phyloP scores from a whole-genome alignment of 1,284 basidiomycete genomes.

The Ustilago cynodontis region DNA sequence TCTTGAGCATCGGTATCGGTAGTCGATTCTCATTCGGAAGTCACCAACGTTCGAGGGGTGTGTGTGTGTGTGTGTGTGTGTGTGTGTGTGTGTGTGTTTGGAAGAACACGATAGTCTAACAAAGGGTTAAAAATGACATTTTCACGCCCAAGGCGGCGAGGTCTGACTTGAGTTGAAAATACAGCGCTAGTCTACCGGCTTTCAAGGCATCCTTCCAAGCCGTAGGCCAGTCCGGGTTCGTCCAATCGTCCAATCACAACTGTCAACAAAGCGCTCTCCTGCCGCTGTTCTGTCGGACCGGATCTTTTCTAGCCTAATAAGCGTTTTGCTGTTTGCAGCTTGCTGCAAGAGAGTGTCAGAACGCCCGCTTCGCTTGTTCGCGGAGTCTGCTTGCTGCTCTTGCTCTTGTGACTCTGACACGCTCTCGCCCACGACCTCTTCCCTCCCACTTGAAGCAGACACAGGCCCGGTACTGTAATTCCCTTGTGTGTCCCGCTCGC shows the following conservation, averaged over 20 bases:
- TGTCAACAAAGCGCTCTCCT: neutral
- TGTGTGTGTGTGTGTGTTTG: too few relatives aligned
- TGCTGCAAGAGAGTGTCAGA: neutral
- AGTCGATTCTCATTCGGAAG: neutral
- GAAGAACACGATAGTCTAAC: neutral
- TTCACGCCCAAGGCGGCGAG: constrained; percentile 2
- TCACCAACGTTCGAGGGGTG: too few relatives aligned
- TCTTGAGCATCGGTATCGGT: neutral
- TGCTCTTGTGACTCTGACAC: constrained; percentile 43
- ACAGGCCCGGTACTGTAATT: constrained; percentile 17
- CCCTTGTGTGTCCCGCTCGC: constrained; percentile 8
- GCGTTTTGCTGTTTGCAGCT: too few relatives aligned
- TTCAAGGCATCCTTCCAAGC: constrained; percentile 8
- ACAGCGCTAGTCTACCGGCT: constrained; percentile 18
- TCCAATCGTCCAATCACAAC: neutral
- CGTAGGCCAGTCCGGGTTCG: neutral
- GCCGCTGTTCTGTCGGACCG: constrained; percentile 3
- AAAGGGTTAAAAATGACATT: neutral
- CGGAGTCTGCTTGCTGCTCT: too few relatives aligned
- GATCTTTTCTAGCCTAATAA: neutral
- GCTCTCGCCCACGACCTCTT: neutral
- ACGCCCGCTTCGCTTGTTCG: constrained; percentile 2
- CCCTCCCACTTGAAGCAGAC: too few relatives aligned
- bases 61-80: too few relatives aligned
- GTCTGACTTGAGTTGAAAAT: neutral